phyloP scores from a whole-genome alignment of 495 filamentous ascomycete species.

The Lasiosphaeria hispida region DNA sequence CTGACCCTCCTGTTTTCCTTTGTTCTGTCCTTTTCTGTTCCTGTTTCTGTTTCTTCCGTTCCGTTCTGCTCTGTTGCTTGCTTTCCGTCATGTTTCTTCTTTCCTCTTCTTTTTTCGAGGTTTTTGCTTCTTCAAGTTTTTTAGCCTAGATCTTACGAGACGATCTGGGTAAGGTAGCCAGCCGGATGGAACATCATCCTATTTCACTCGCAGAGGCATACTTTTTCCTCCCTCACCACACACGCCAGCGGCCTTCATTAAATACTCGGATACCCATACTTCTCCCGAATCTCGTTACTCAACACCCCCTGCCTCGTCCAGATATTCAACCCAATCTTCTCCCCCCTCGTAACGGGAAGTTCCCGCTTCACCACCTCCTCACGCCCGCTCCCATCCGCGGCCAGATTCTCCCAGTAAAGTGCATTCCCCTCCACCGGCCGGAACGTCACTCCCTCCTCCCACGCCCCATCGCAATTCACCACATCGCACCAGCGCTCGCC shows the following conservation, averaged over 20 bases:
- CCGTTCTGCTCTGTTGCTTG: no score
- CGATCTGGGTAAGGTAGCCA: no score
- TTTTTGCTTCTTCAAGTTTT: no score
- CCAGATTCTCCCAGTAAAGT: conserved; percentile 70
- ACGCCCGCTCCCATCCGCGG: conserved; percentile 55
- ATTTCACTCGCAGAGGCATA: no score
- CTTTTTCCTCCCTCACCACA: no score
- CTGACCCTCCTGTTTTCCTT: no score
- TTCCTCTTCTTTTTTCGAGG: no score
- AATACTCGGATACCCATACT: conserved; percentile 19
- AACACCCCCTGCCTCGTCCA: conserved; percentile 52
- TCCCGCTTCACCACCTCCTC: conserved; percentile 64
- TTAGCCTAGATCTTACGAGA: no score
- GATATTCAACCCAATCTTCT: conserved; percentile 76
- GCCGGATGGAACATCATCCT: no score
- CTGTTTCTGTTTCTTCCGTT: no score
- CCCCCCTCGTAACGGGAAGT: conserved; percentile 60
- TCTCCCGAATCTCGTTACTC: conserved; percentile 32
- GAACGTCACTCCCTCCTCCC: conserved; percentile 59
- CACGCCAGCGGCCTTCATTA: not conserved
- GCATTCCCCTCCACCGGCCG: conserved; percentile 64
- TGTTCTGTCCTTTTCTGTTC: no score
- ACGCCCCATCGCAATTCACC: conserved; percentile 52
- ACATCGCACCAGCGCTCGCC: conserved; percentile 54
- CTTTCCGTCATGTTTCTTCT: no score